Evolutionary conservation across 768 basidiomycete species (phyloP), one percentile per base, ranked within the genome.

Genomic region (Boletus subparvulus): DNA sequence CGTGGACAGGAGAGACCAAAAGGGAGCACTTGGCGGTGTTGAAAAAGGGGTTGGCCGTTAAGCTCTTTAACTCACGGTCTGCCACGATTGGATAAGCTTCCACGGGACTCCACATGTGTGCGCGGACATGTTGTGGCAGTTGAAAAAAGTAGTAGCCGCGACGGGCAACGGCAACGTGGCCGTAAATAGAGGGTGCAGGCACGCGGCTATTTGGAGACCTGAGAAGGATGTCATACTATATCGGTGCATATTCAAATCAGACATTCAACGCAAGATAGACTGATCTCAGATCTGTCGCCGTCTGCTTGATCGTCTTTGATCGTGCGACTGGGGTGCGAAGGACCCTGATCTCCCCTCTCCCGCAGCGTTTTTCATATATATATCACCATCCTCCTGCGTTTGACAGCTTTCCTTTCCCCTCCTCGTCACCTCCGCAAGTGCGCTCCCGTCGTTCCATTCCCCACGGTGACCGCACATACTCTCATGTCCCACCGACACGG

Each of bases 401-500:
- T 75, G 73, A 71, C 75, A 73, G 74, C 71, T 77, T 81, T 78
- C 76, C 61, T 78, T 70, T 73, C 77, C 77, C 79, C 75, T 73
- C 74, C 71, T 69, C 69, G 70, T 72, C 73, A 68, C 68, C 65
- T 59, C 60, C 69, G 61, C 61, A 67, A 65, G 55, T 69, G 70
- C 61, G 52, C 58, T 63, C 60, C 60, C 63, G 56, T 62, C 56
- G 62, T 52, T 16, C 45, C 7, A 37, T 24, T 47, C 64, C 66
- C 66, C 60, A 55, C 55, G 63, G 58, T 47, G 70, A 58, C 65
- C 60, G 60, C 58, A 50, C 61, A 55, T 10, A 32, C 32, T 19
- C 54, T 69, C 70, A 85, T 86, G 86, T 80, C 87, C 64, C 78
- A 78, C 64, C 74, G 87, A 69, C 84, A 84, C 65, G 71, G 81